phyloP scores from a whole-genome alignment of 2,329 filamentous ascomycete genomes.

The Paraphaeosphaeria sporulosa region DNA sequence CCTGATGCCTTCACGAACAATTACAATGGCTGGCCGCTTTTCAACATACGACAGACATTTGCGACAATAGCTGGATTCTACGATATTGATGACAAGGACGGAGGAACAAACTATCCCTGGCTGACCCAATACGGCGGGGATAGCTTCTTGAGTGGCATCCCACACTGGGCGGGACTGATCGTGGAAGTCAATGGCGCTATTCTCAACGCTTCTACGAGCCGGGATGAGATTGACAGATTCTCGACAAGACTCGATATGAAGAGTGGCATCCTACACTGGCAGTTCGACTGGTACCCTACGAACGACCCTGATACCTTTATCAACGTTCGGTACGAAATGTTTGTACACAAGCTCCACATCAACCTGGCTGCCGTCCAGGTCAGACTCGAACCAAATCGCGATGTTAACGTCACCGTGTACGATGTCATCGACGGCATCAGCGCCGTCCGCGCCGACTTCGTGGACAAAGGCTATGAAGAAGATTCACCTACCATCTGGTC shows the following conservation, averaged over 20 bases:
- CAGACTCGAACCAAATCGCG: constrained; percentile 62
- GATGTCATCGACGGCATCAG: constrained; percentile 73
- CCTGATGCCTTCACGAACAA: constrained; percentile 57
- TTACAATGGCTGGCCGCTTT: constrained; percentile 73
- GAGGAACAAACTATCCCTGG: constrained; percentile 72
- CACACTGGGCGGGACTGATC: constrained; percentile 70
- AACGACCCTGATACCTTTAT: constrained; percentile 54
- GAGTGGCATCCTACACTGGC: constrained; percentile 69
- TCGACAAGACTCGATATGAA: constrained; percentile 68
- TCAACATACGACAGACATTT: constrained; percentile 68
- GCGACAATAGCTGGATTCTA: constrained; percentile 74
- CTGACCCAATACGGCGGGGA: constrained; percentile 74
- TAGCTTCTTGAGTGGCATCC: constrained; percentile 74
- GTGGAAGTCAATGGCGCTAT: constrained; percentile 63
- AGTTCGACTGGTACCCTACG: constrained; percentile 72
- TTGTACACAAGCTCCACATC: constrained; percentile 69
- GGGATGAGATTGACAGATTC: constrained; percentile 67
- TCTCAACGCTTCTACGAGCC: constrained; percentile 68
- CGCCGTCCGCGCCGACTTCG: constrained; percentile 70
- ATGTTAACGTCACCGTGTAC: constrained; percentile 65
- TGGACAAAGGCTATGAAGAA: constrained; percentile 63
- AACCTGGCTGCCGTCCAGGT: constrained; percentile 69
- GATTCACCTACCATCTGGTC: constrained; percentile 66
- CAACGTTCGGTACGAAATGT: constrained; percentile 70
- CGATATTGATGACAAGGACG: constrained; percentile 65